Evolutionary conservation across 2,329 filamentous ascomycete genomes (phyloP).

Genomic region (Daldinia eschscholtzii): DNA sequence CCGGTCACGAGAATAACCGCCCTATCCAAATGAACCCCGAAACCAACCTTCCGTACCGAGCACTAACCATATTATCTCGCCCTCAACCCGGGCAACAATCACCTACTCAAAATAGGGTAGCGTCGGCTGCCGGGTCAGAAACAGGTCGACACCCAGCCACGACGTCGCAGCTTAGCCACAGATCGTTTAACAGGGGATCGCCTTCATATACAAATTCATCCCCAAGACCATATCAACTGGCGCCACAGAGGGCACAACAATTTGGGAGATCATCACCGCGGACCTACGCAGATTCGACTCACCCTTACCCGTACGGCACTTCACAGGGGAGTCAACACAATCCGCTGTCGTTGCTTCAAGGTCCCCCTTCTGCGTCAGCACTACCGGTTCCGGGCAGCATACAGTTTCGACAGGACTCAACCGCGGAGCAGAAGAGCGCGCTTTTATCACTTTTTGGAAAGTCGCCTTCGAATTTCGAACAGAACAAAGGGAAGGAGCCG

Average conservation of each 20-base stretch:
- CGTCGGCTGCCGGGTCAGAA: slow-evolving; percentile 24
- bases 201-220: slow-evolving; percentile 41
- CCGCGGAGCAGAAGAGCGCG: slow-evolving; percentile 59
- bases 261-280: slow-evolving; percentile 40
- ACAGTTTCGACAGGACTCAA: slow-evolving; percentile 54
- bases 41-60: slow-evolving; percentile 56
- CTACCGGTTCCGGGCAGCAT: slow-evolving; percentile 48
- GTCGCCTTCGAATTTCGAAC: slow-evolving; percentile 49
- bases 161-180: slow-evolving; percentile 43
- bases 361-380: slow-evolving; percentile 48
- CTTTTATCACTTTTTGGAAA: slow-evolving; percentile 74
- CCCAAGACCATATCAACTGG: slow-evolving; percentile 41
- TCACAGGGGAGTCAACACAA: slow-evolving; percentile 43
- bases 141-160: slow-evolving; percentile 34
- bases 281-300: slow-evolving; percentile 29
- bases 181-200: slow-evolving; percentile 26
- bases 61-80: slow-evolving; percentile 56
- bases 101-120: slow-evolving; percentile 42
- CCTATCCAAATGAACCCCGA: slow-evolving; percentile 55
- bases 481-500: slow-evolving; percentile 52
- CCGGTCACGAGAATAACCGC: slow-evolving; percentile 50
- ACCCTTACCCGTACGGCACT: slow-evolving; percentile 46
- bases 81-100: slow-evolving; percentile 46
- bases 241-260: slow-evolving; percentile 39
- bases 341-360: slow-evolving; percentile 46